phyloP scores from a whole-genome alignment of 148 eudicot species.

The Vaccinium myrtillus region DNA sequence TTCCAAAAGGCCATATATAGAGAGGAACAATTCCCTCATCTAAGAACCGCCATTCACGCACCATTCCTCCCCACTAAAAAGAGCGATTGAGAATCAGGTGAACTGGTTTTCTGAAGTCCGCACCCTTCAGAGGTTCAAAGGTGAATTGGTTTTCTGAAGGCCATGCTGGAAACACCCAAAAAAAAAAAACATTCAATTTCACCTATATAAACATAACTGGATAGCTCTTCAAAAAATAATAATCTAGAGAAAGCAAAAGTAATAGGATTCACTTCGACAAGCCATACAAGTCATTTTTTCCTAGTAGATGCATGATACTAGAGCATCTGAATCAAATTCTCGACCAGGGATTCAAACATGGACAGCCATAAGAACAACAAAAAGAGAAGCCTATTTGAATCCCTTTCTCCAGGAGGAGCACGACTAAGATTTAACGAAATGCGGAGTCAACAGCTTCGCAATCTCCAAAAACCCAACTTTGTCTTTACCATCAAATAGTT shows the following conservation, averaged over 20 bases:
- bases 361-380: background rate
- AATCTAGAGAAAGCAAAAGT: background rate
- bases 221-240: too few relatives aligned
- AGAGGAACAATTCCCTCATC: too few relatives aligned
- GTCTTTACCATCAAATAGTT: slow-evolving; percentile 57
- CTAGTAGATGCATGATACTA: too few relatives aligned
- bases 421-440: slow-evolving; percentile 44
- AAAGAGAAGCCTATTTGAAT: background rate
- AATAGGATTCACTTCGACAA: background rate
- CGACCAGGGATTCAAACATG: background rate
- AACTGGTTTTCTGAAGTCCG: too few relatives aligned
- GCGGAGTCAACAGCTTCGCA: slow-evolving; percentile 43
- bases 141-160: too few relatives aligned
- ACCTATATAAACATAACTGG: background rate
- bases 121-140: too few relatives aligned
- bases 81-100: too few relatives aligned
- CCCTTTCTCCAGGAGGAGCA: background rate
- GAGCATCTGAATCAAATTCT: background rate
- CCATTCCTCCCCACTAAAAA: too few relatives aligned
- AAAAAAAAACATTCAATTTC: background rate
- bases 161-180: background rate
- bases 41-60: too few relatives aligned
- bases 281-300: background rate
- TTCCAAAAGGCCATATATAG: too few relatives aligned
- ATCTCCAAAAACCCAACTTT: slow-evolving; percentile 49